These are phyloP conservation scores for Begonia masoniana DNA, from an alignment of 306 rosid species.

Conservation along the genomic window DNA sequence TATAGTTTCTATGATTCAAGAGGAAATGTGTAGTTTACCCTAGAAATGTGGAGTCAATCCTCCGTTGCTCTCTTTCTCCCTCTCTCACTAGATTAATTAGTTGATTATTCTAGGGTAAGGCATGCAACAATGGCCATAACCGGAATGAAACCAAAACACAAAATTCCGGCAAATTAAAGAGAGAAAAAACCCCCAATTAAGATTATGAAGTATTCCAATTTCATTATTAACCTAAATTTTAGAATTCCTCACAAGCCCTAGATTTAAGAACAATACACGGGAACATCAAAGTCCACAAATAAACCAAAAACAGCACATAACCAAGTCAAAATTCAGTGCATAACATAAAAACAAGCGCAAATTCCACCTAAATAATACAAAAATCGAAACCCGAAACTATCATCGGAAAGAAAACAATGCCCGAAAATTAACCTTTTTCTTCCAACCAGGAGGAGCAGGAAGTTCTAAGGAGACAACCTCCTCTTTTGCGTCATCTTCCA, in stretches of 20 bases:
- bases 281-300: background rate
- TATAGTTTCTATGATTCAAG: no score
- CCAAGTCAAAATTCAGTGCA: background rate
- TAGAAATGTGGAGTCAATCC: no score
- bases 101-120: no score
- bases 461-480: conserved; percentile 77
- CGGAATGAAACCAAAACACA: no score
- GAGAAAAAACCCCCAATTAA: background rate
- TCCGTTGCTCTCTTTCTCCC: no score
- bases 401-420: background rate
- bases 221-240: background rate
- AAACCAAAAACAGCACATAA: conserved; percentile 12
- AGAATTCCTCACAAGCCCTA: conserved; percentile 23
- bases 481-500: conserved; percentile 48
- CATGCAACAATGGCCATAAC: no score
- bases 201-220: background rate
- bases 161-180: background rate
- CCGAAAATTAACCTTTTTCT: conserved; percentile 50
- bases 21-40: no score
- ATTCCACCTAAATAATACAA: conserved; percentile 4
- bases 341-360: background rate
- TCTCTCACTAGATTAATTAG: no score
- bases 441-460: conserved; percentile 97
- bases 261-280: conserved; percentile 3
- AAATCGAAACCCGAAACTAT: background rate